Evolutionary conservation across 208 protist genomes (phyloP), one percentile per base, ranked within the genome.

Genomic region (Balamuthia mandrillaris): DNA sequence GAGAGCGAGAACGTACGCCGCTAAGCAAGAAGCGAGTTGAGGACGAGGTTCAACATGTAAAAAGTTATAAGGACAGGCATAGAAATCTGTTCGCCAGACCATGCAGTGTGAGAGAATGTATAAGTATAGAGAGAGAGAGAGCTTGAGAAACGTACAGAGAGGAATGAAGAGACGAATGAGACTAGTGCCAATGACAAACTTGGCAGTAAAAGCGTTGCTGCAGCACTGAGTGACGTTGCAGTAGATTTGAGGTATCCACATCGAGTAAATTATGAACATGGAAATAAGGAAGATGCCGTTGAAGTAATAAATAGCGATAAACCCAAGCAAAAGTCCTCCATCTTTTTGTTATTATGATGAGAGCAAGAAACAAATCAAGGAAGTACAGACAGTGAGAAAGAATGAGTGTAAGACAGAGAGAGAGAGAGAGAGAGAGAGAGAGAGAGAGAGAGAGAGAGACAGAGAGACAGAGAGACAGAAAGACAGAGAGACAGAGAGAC

Each of bases 241-340:
- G 18, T 47, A 86, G 18, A 94, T 91, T 78, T 94, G 91, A 24
- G 91, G 91, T 21, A 93, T 66, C 82, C 83, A 92, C 31, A 91
- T 93, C 24, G 88, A 91, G 65, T 87, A 92, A 41, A 92, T 41
- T n/a, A 94, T 49, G 72, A 93, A 91, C n/a, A 94, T 33, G 21
- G 90, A 58, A n/a, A 91, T 27, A n/a, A 60, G 58, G 21, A 93
- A 87, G 7, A 88, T 61, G 10, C 27, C 51, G 31, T 87, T 82
- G 31, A 90, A 65, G 41, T 92, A 89, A 79, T 90, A 92, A 14
- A 92, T 49, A 6, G 90, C 33, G 7, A 92, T 42, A 39, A 92
- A 74, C 33, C 88, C 86, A n/a, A n/a, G n/a, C n/a, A n/a, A n/a
- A n/a, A n/a, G n/a, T n/a, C n/a, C n/a, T n/a, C n/a, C n/a, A n/a